Evolutionary conservation across 768 basidiomycete species (phyloP).

Genomic region (Astraeus odoratus): DNA sequence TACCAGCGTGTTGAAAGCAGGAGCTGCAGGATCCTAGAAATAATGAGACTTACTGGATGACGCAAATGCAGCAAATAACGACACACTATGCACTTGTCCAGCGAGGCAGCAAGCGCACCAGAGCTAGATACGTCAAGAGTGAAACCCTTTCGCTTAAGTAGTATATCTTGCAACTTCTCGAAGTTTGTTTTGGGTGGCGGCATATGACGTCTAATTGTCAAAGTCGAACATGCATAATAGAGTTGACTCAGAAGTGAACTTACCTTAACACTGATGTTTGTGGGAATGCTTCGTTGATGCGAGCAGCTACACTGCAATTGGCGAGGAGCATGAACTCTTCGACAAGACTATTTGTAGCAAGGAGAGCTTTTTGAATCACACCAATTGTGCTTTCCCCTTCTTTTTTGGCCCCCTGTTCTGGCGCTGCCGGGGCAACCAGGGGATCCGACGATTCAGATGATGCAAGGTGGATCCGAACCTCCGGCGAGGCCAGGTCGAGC

Average conservation of each 20-base stretch:
- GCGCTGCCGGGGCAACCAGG: not conserved
- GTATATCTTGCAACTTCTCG: conserved; percentile 89
- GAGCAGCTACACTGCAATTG: conserved; percentile 87
- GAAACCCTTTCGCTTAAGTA: conserved; percentile 79
- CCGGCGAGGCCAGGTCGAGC: conserved; percentile 94
- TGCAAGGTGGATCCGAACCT: conserved; percentile 95
- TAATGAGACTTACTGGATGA: not conserved
- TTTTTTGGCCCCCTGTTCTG: no score
- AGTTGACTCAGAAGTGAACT: no score
- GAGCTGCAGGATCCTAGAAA: conserved; percentile 67
- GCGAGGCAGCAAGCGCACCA: conserved; percentile 77
- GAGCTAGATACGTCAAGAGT: conserved; percentile 87
- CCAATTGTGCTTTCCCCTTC: conserved; percentile 49
- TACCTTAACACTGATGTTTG: conserved; percentile 90
- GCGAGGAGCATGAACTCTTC: conserved; percentile 99
- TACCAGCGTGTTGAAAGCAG: conserved; percentile 94
- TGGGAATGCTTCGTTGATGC: conserved; percentile 92
- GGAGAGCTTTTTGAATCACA: conserved; percentile 89
- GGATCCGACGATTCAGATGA: conserved; percentile 92
- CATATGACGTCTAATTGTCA: conserved; percentile 83
- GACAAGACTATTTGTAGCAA: conserved; percentile 93
- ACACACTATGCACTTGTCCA: conserved; percentile 82
- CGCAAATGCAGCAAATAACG: conserved; percentile 1
- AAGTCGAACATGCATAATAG: no score
- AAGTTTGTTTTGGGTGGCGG: conserved; percentile 92